Evolutionary conservation across 495 filamentous ascomycete genomes (phyloP).

Genomic region (Tuber indicum): DNA sequence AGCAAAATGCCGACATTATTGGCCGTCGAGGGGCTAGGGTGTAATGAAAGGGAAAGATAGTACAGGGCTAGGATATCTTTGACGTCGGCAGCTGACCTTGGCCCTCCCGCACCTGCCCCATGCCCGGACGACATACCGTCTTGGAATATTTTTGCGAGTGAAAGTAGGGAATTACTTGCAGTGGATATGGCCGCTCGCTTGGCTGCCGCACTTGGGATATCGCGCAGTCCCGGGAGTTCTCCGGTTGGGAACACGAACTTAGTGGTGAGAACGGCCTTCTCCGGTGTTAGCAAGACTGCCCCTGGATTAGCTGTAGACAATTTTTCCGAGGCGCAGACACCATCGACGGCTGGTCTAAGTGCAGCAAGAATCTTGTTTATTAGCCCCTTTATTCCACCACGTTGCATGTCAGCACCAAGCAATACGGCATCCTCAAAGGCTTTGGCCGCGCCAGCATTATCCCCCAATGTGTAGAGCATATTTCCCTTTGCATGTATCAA

Average conservation of each 20-base stretch:
- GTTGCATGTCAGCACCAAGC: constrained; percentile 69
- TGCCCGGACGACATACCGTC: constrained; percentile 88
- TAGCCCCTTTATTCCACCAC: constrained; percentile 67
- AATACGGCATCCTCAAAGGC: constrained; percentile 94
- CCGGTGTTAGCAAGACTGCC: constrained; percentile 73
- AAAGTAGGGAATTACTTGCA: constrained; percentile 91
- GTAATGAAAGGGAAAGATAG: constrained; percentile 89
- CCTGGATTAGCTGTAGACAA: constrained; percentile 44
- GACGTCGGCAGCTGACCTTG: constrained; percentile 62
- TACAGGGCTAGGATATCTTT: constrained; percentile 93
- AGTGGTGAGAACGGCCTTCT: constrained; percentile 75
- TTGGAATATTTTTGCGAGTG: constrained; percentile 95
- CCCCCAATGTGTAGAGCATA: constrained; percentile 88
- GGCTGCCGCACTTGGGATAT: constrained; percentile 64
- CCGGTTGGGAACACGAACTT: constrained; percentile 73
- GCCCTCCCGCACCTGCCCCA: constrained; percentile 52
- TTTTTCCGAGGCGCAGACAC: constrained; percentile 37
- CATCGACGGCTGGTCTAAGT: constrained; percentile 49
- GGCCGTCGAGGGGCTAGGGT: constrained; percentile 93
- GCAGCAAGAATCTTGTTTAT: constrained; percentile 75
- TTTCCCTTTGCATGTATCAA: constrained; percentile 96
- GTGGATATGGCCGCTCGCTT: constrained; percentile 81
- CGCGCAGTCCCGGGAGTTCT: constrained; percentile 74
- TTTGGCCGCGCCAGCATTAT: constrained; percentile 73
- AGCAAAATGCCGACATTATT: constrained; percentile 98